Base-by-base conservation (phyloP, 2,329 filamentous ascomycete genomes). In the Lasiodiplodia citricola region DNA sequence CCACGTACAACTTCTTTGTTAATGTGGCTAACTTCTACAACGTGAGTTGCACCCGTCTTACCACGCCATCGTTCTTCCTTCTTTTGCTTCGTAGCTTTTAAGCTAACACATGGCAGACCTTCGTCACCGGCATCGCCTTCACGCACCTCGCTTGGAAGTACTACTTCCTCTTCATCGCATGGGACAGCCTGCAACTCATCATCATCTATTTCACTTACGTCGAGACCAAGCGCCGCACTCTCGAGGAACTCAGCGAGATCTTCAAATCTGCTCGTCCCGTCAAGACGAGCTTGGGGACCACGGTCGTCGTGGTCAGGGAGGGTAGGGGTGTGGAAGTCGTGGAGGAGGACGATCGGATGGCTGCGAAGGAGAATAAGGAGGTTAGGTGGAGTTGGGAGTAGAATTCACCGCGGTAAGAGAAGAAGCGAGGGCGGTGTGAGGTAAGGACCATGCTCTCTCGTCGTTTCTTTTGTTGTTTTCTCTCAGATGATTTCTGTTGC, bases 21-120 rank as follows among this genome's bases (percentile, higher is more conserved):
- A 84, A 84, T 64, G 75, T 83, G 66, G 81, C 81, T 5, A 75
- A 76, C 23, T 82, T 84, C 68, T 82, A 82, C 71, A 83, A 83
- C 68, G 57, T 60, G 7, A 60, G 57, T 18, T 10, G 10, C 4
- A 7, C 21, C 37, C 7, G 16, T 8, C 7, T 16, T n/a, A 10
- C 8, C 25, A 4, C 18, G 8, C 28, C 13, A 2, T 3, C 21
- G 6, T 8, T 16, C 1, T 1, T 37, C 18, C 37, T 16, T 31
- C 31, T 5, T 18, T 23, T 54, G 51, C 23, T 6, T 54, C 28
- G 13, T 13, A 10, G 37, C 14, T 21, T 54, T 21, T 5, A 10
- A 23, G 4, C 23, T 54, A 4, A 3, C 18, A 8, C 8, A 6
- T n/a, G 23, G 11, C 37, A 60, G 57, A 83, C 81, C 0, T 84